Evolutionary conservation across 768 basidiomycete genomes (phyloP), one percentile per base, ranked within the genome.

Genomic region (Macrolepiota albuminosa): DNA sequence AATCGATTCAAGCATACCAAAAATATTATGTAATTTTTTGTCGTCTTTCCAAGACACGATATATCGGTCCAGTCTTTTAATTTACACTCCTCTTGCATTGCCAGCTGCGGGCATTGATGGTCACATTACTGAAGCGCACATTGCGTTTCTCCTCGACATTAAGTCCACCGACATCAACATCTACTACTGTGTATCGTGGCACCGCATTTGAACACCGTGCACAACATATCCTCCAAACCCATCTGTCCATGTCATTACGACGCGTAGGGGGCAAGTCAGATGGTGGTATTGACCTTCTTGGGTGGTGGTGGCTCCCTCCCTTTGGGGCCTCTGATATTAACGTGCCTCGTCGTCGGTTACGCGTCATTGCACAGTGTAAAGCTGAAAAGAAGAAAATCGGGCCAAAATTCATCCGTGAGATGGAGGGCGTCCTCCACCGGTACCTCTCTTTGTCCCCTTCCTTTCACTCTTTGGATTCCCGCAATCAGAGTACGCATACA

Each of bases 291-390:
- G 95, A 97, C 72, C 77, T 96, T 24, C 70, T 88, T 56, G 95
- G 95, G 16, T 95, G 93, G 92, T 96, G 95, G 95, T 93, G 87
- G 88, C 75, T 96, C 4, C 93, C 90, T 31, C 58, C 66, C 18
- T 24, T 49, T 6, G 59, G 63, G 34, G 40, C 47, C 4, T 11
- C 51, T 4, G 55, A 63, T 37, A 33, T 61, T 21, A 61, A 45
- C 36, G 50, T 6, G 40, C 61, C 59, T 42, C 76, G 84, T 26
- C 74, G 80, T 39, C 79, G 91, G 1, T 66, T 95, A 4, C 87
- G 93, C 55, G 81, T 97, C 10, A 71, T 96, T 24, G 93, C 81
- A 0, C 94, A 96, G 67, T 97, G 95, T 76, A 97, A 97, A 77
- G 93, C 93, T 0, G 91, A 95, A 68, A 88, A 85, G 76, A 87